Evolutionary conservation across 1,284 basidiomycete genomes (phyloP).

Genomic region (Rhodotorula sp.): DNA sequence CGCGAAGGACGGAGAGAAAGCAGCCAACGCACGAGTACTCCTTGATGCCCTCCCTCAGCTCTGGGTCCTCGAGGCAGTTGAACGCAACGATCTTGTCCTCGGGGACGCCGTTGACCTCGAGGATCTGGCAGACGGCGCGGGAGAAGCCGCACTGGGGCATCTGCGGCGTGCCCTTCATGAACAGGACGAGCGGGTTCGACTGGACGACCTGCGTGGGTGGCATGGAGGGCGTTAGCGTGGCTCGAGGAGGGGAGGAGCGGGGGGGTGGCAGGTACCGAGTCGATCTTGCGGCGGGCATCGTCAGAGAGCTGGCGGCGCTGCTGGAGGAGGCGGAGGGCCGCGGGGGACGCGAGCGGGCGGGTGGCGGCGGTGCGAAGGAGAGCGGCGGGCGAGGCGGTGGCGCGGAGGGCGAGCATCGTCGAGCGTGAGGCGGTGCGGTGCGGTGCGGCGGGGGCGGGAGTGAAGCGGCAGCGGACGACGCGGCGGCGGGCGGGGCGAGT

Average conservation of each 20-base stretch:
- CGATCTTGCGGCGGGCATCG: conserved; percentile 56
- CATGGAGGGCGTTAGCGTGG: not conserved
- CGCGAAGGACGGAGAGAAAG: not conserved
- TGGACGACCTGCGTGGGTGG: conserved; percentile 60
- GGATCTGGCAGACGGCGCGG: conserved; percentile 84
- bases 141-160: conserved; percentile 83
- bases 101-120: conserved; percentile 83
- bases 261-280: conserved; percentile 49
- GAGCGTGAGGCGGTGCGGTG: too few relatives aligned
- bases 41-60: conserved; percentile 83
- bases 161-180: conserved; percentile 88
- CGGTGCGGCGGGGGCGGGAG: not conserved
- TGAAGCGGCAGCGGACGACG: not conserved
- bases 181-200: conserved; percentile 76
- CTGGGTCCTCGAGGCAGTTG: conserved; percentile 84
- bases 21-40: conserved; percentile 77
- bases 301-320: conserved; percentile 52
- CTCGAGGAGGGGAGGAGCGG: not conserved
- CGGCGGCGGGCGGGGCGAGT: too few relatives aligned
- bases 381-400: not conserved
- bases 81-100: conserved; percentile 70
- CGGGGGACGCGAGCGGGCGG: conserved; percentile 12
- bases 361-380: conserved; percentile 7
- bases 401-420: not conserved
- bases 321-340: conserved; percentile 27